phyloP scores from a whole-genome alignment of 306 rosid species.

The Dryas drummondii region DNA sequence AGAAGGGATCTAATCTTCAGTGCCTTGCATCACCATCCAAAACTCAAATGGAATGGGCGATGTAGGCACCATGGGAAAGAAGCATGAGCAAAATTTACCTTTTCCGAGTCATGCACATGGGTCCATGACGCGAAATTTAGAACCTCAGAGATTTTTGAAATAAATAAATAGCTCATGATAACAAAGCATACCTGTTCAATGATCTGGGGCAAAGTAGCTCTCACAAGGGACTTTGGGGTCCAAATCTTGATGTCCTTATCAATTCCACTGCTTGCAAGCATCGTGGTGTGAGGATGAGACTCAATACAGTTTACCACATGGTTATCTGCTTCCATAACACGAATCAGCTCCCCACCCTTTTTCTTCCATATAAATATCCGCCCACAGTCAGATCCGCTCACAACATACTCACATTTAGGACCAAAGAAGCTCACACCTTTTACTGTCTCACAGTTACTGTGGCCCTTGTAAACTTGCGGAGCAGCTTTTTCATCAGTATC shows the following conservation, averaged over 20 bases:
- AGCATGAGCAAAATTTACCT: background rate
- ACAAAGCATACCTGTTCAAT: conserved; percentile 63
- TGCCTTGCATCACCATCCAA: background rate
- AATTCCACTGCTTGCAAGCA: conserved; percentile 96
- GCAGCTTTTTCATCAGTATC: conserved; percentile 40
- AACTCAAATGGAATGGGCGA: background rate
- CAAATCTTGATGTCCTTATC: conserved; percentile 82
- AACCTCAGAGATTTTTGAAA: conserved; percentile 7
- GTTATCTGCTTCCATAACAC: conserved; percentile 90
- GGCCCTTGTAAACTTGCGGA: conserved; percentile 88
- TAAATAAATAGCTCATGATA: conserved; percentile 27
- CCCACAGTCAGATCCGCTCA: conserved; percentile 98
- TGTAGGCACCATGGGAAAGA: conserved; percentile 1
- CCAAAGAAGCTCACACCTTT: conserved; percentile 95
- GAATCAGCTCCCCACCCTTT: conserved; percentile 80
- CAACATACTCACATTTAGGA: conserved; percentile 86
- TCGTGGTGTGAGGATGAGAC: conserved; percentile 83
- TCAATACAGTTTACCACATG: conserved; percentile 87
- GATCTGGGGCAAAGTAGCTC: conserved; percentile 66
- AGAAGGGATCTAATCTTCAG: background rate
- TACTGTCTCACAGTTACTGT: conserved; percentile 71
- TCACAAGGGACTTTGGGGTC: conserved; percentile 87
- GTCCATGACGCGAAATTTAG: background rate
- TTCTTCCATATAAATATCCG: conserved; percentile 91
- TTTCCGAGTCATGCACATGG: background rate